phyloP scores from a whole-genome alignment of 108 stramenopile species.

The Cyclostephanos tholiformis region DNA sequence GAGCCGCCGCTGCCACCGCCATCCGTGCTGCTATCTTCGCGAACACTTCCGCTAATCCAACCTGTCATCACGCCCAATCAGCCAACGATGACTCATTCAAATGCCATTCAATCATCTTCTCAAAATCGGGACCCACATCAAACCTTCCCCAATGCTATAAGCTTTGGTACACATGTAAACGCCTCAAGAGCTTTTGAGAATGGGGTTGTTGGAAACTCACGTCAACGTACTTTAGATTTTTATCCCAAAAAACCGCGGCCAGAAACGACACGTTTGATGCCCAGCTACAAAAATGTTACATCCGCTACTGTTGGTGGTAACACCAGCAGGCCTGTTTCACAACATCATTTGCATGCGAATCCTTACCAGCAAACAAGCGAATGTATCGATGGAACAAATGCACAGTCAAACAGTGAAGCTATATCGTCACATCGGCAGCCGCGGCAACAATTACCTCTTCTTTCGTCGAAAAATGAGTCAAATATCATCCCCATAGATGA shows the following conservation, averaged over 20 bases:
- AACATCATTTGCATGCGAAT: not conserved
- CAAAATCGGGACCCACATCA: not conserved
- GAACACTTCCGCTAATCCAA: not conserved
- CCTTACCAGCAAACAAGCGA: slow-evolving; percentile 6
- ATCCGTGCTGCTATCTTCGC: not conserved
- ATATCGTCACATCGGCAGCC: not conserved
- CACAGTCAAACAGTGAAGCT: slow-evolving; percentile 1
- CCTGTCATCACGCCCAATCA: slow-evolving; percentile 33
- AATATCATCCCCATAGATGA: slow-evolving; percentile 11
- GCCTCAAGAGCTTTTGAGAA: not conserved
- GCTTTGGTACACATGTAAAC: not conserved
- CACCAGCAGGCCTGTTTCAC: not conserved
- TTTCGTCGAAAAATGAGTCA: slow-evolving; percentile 10
- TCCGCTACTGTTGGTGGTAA: not conserved
- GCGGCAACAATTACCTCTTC: not conserved
- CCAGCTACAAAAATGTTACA: not conserved
- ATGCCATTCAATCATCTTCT: not conserved
- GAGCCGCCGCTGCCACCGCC: slow-evolving; percentile 10
- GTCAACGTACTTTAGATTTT: slow-evolving; percentile 24
- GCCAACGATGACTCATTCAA: not conserved
- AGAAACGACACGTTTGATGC: slow-evolving; percentile 12
- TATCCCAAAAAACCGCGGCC: slow-evolving; percentile 13
- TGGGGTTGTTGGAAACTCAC: not conserved
- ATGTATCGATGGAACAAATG: slow-evolving; percentile 12
- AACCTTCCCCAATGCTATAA: not conserved